Evolutionary conservation across 2,329 filamentous ascomycete genomes (phyloP).

Genomic region (Sporothrix sp.): DNA sequence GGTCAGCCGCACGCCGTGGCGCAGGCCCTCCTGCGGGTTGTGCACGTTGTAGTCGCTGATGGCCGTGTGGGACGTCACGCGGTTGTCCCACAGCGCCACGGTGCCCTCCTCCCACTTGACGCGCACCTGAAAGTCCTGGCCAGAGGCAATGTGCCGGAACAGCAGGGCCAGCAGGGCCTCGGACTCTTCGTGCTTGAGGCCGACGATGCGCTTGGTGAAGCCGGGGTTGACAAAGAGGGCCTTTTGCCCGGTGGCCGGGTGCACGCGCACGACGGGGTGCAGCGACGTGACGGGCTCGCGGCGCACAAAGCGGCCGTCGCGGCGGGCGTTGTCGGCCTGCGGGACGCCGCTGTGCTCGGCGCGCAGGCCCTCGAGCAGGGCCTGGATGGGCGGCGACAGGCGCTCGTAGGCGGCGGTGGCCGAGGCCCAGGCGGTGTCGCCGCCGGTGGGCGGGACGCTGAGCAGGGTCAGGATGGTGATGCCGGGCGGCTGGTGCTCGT

Average conservation of each 20-base stretch:
- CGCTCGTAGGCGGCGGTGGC: constrained; percentile 29
- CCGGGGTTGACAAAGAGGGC: constrained; percentile 66
- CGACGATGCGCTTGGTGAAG: constrained; percentile 48
- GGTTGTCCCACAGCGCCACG: constrained; percentile 60
- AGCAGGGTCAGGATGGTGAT: constrained; percentile 32
- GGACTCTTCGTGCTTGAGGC: constrained; percentile 57
- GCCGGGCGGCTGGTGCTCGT: constrained; percentile 33
- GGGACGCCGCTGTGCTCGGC: constrained; percentile 31
- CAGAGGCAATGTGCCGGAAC: constrained; percentile 42
- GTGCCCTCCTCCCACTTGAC: constrained; percentile 56
- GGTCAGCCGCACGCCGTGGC: constrained; percentile 33
- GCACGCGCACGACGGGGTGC: constrained; percentile 74
- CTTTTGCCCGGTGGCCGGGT: constrained; percentile 72
- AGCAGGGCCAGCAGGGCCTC: constrained; percentile 62
- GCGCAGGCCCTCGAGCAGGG: constrained; percentile 28
- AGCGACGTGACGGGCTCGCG: constrained; percentile 49
- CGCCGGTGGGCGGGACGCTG: constrained; percentile 24
- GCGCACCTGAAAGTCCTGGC: constrained; percentile 59
- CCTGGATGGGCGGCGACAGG: constrained; percentile 28
- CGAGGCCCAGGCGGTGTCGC: constrained; percentile 31
- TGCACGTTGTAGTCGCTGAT: constrained; percentile 35
- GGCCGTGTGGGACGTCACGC: constrained; percentile 38
- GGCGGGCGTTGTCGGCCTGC: constrained; percentile 28
- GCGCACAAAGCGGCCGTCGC: constrained; percentile 26
- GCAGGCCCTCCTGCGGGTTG: constrained; percentile 30